Base-by-base conservation (phyloP, 2,329 filamentous ascomycete species). In the Colletotrichum melonis region DNA sequence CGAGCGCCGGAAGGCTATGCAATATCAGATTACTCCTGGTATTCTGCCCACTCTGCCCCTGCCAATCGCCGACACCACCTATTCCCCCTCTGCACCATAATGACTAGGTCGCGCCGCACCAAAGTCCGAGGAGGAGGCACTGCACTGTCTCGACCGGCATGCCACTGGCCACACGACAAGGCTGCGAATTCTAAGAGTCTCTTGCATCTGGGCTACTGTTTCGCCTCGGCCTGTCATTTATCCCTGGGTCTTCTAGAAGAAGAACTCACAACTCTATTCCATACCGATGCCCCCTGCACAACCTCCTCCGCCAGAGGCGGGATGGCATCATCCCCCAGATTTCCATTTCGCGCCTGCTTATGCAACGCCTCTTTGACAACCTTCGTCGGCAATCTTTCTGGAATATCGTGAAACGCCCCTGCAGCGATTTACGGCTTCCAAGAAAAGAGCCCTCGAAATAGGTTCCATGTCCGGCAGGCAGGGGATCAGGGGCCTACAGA, bases 241-340 rank as follows among this genome's bases (percentile, higher is more conserved):
- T 62, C 62, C 62, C 56, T 52, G 60, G 22, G 35, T 38, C 16
- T 58, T 28, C 24, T 9, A 63, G 67, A 58, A 60, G 67, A 56
- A 30, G 35, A 38, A 38, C 24, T 28, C 67, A 49, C 49, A 65
- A 62, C 55, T 52, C 60, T 62, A 62, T 62, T 65, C 56, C 49
- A 62, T 42, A 30, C 63, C 57, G 30, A n/a, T 35, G 8, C 52
- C 24, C 42, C 71, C 56, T 71, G 71, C 38, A 35, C 16, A 32
- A 16, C 22, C 16, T 60, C 56, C 71, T 70, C 71, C 56, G 57
- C 67, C 35, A 56, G 35, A 28, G 19, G 59, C 55, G 67, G 71
- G 46, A 71, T 73, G 58, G 67, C 71, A 63, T 71, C 71, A 71
- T 71, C 67, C 71, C 67, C 71, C 71, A 66, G 67, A 70, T 73